Conservation (phyloP, 768 basidiomycete genomes). For the Lactarius pseudohatsudake region DNA sequence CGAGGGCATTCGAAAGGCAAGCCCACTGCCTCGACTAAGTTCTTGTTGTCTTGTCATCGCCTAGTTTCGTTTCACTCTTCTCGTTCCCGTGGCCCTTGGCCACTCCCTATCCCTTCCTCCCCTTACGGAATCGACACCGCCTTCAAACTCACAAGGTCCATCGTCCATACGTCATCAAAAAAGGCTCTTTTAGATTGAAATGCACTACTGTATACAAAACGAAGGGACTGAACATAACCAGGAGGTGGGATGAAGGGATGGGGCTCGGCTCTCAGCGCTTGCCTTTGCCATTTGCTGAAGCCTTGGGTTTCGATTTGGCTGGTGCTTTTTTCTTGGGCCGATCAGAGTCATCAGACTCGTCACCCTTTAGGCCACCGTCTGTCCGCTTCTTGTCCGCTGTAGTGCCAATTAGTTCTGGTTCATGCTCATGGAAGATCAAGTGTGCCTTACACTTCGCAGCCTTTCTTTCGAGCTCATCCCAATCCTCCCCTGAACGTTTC, state of each 20-base stretch:
- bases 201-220: conserved; percentile 23
- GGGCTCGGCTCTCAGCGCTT: conserved; percentile 23
- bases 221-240: conserved; percentile 15
- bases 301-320: conserved; percentile 34
- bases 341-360: conserved; percentile 44
- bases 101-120: background rate
- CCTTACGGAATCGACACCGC: background rate
- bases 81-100: background rate
- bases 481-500: conserved; percentile 68
- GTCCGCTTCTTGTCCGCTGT: conserved; percentile 48
- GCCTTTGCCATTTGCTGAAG: conserved; percentile 34
- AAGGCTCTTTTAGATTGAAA: background rate
- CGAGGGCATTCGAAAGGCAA: background rate
- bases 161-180: background rate
- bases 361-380: conserved; percentile 34
- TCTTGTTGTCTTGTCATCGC: background rate
- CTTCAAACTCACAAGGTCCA: background rate
- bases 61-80: background rate
- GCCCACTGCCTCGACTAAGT: background rate
- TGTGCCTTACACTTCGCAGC: conserved; percentile 73
- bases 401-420: conserved; percentile 15
- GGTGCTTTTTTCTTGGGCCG: conserved; percentile 43
- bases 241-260: background rate
- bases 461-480: conserved; percentile 93
- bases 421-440: background rate